Conservation (phyloP, 768 basidiomycete species). For the Serendipita sp. region DNA sequence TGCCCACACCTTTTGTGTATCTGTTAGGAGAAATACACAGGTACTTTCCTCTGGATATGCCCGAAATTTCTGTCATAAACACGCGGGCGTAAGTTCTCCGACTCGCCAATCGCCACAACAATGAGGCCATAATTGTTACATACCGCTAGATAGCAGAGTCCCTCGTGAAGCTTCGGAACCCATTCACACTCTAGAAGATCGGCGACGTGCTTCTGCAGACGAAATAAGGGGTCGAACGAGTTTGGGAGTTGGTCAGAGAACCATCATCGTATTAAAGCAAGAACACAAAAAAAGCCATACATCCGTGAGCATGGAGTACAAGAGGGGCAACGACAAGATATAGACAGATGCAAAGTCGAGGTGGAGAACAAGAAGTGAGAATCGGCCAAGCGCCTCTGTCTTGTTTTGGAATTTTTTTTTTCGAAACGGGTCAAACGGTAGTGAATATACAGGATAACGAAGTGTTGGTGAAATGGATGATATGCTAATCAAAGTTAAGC, state of each 20-base stretch:
- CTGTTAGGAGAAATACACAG: not conserved
- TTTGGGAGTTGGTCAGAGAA: not conserved
- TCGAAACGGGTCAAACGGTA: too few species aligned
- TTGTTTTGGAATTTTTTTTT: too few species aligned
- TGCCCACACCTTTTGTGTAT: not conserved
- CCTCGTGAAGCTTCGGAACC: not conserved
- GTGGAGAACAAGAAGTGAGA: too few species aligned
- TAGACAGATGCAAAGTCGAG: too few species aligned
- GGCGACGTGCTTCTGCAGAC: not conserved
- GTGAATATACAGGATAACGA: too few species aligned
- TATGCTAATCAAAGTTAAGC: too few species aligned
- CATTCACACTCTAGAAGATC: not conserved
- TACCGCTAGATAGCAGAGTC: not conserved
- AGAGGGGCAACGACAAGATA: too few species aligned
- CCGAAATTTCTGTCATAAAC: not conserved
- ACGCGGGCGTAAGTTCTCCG: not conserved
- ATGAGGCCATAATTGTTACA: not conserved
- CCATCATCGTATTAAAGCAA: not conserved
- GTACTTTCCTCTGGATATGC: not conserved
- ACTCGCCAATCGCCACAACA: not conserved
- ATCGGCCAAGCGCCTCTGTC: too few species aligned
- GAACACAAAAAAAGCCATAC: not conserved
- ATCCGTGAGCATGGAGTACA: not conserved
- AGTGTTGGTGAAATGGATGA: too few species aligned
- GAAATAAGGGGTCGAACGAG: not conserved